Evolutionary conservation across 495 filamentous ascomycete genomes (phyloP), one percentile per base, ranked within the genome.

Genomic region (Xylaria longipes): DNA sequence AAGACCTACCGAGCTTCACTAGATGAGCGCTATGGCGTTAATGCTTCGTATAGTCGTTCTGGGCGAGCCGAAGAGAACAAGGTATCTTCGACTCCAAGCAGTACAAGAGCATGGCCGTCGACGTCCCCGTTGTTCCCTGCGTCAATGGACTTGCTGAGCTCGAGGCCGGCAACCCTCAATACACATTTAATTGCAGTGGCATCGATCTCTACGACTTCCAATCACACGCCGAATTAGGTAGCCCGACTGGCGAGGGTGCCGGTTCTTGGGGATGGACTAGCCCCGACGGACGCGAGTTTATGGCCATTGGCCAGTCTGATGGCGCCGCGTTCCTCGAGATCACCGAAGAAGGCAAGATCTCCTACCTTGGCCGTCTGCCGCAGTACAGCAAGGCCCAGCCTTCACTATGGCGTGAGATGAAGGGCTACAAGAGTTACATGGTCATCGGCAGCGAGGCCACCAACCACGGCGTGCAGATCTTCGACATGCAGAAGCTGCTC

Each of bases 271-370:
- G 87, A 1, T 89, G 88, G 88, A 89, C 88, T 1, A 87, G 84
- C 9, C 73, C 75, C 0, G 79, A 83, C n/a, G 88, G 87, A n/a
- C 84, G 87, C 15, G 88, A 90, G 69, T 86, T 90, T 75, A 81
- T 87, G 33, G 87, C 85, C 41, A 83, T 90, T 50, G 87, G 83
- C 2, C 88, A 90, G 71, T 80, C 80, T 35, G 88, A 90, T 65
- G 88, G 88, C 20, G 76, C 88, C 1, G 84, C 88, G 1, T 90
- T 90, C 70, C 84, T 84, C 25, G 87, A 90, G 75, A 81, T 89
- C 72, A 82, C 75, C 66, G 35, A 77, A 20, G 76, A 79, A 48
- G 88, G 88, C n/a, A 82, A 84, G 61, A 75, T 90, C 15, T 72
- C 81, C 50, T 90, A 90, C 70, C 81, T 90, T 7, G 88, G 88